Evolutionary conservation across 176 grass and related monocot species (phyloP).

Genomic region (Sorghum bicolor): Sorghum_bicolor_NCBIv3 NC_012878.2:8882501-8883000

Average conservation of each 20-base stretch:
- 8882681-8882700: conserved; percentile 47
- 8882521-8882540: conserved; percentile 85
- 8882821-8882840: conserved; percentile 67
- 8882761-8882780: conserved; percentile 74
- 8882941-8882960: conserved; percentile 43
- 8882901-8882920: conserved; percentile 32
- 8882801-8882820: conserved; percentile 84
- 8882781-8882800: conserved; percentile 79
- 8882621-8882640: conserved; percentile 75
- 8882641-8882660: conserved; percentile 80
- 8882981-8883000: conserved; percentile 21
- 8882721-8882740: conserved; percentile 80
- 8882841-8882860: conserved; percentile 67
- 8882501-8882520: conserved; percentile 67
- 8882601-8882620: conserved; percentile 58
- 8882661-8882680: conserved; percentile 62
- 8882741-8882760: conserved; percentile 65
- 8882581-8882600: conserved; percentile 73
- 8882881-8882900: not conserved
- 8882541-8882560: conserved; percentile 68
- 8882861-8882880: conserved; percentile 45
- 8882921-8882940: conserved; percentile 51
- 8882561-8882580: conserved; percentile 35
- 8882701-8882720: conserved; percentile 51
- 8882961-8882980: conserved; percentile 51